Conservation (phyloP, 352 stramenopile genomes). For the Pythium rhizo-oryzae region DNA sequence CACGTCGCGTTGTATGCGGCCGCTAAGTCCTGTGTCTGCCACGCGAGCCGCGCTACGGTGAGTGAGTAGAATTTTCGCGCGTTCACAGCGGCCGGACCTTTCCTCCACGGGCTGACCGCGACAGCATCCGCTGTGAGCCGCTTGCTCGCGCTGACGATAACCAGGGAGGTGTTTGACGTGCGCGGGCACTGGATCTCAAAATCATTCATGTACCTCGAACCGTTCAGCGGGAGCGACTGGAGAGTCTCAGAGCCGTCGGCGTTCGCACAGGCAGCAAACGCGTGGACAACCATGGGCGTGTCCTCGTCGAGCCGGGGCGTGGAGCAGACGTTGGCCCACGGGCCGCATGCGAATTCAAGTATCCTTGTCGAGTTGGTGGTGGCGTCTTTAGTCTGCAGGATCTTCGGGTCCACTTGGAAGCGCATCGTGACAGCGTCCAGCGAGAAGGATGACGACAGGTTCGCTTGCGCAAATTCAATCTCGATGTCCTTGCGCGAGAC, state of each 20-base stretch:
- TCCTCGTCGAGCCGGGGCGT: background rate
- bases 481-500: background rate
- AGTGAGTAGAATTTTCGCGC: background rate
- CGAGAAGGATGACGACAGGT: background rate
- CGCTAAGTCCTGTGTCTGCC: background rate
- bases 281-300: constrained; percentile 1
- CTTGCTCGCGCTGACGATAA: background rate
- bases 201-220: background rate
- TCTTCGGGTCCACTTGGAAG: background rate
- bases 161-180: background rate
- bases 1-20: background rate
- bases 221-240: background rate
- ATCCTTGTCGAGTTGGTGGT: background rate
- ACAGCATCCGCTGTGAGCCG: background rate
- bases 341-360: background rate
- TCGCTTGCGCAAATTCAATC: background rate
- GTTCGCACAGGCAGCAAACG: background rate
- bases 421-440: background rate
- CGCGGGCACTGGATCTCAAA: constrained; percentile 5
- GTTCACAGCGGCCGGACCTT: background rate
- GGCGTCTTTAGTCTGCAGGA: background rate
- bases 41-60: background rate
- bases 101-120: background rate
- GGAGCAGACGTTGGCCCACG: background rate
- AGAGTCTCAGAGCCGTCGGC: background rate